A percentile compares a stretch with the other conserved stretches of the same genome.
phyloP scores from a whole-genome alignment of 768 basidiomycete species.

The Calocybe gangraenosa region DNA sequence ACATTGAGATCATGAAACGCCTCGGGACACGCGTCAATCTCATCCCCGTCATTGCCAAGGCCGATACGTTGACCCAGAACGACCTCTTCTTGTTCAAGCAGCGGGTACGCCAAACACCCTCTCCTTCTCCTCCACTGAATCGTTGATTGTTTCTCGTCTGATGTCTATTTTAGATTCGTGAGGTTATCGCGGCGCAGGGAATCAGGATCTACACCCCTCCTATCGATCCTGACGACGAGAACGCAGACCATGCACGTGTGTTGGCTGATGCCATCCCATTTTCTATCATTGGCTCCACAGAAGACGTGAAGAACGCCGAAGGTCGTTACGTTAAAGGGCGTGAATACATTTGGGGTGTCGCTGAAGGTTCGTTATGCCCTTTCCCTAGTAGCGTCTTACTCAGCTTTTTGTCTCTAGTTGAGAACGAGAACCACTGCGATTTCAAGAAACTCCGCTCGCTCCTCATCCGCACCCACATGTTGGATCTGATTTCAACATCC shows the following conservation, averaged over 20 bases:
- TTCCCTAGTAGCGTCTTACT: neutral
- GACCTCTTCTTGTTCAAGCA: conserved; percentile 92
- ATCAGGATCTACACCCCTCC: conserved; percentile 96
- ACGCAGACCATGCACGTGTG: conserved; percentile 83
- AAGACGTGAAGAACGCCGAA: conserved; percentile 89
- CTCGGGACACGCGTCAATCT: conserved; percentile 97
- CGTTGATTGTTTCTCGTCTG: neutral
- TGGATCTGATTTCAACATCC: conserved; percentile 93
- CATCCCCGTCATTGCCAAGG: conserved; percentile 96
- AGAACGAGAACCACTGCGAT: conserved; percentile 99
- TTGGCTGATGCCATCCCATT: conserved; percentile 94
- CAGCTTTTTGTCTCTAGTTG: conserved; percentile 48
- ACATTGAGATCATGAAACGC: conserved; percentile 99
- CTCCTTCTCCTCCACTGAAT: conserved; percentile 2
- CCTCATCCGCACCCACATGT: conserved; percentile 96
- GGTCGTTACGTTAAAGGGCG: conserved; percentile 94
- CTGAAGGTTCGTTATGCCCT: conserved; percentile 64
- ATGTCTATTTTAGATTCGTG: conserved; percentile 59
- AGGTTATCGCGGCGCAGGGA: conserved; percentile 85
- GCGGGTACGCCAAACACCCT: conserved; percentile 70
- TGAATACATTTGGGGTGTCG: conserved; percentile 99
- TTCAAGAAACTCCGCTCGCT: conserved; percentile 97
- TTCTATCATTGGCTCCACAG: conserved; percentile 96
- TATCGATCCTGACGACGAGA: conserved; percentile 82
- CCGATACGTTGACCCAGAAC: conserved; percentile 93